These are phyloP conservation scores for Penicillium griseofulvum DNA, from an alignment of 2,329 filamentous ascomycete species.

Conservation along the genomic window DNA sequence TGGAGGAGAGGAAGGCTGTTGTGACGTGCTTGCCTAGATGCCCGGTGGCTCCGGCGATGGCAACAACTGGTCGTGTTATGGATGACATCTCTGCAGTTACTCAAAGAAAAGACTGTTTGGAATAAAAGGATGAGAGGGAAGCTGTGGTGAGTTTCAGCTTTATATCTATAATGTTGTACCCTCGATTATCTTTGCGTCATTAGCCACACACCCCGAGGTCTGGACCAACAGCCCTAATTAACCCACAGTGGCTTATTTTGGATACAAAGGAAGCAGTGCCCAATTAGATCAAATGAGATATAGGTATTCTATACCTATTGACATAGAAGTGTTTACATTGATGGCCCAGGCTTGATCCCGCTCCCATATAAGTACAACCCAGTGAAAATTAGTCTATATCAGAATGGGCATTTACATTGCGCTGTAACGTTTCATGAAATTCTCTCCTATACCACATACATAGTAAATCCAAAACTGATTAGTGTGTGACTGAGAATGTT, in stretches of 20 bases:
- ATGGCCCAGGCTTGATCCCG: background rate
- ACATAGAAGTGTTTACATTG: background rate
- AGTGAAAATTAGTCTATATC: background rate
- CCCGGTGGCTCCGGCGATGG: conserved; percentile 27
- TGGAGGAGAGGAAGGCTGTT: conserved; percentile 22
- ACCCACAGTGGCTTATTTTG: background rate
- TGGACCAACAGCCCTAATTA: background rate
- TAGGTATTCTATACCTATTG: too few species aligned
- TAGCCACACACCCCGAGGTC: background rate
- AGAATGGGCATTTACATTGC: background rate
- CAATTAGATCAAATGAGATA: background rate
- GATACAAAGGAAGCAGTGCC: background rate
- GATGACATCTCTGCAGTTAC: background rate
- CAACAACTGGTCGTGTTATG: conserved; percentile 13
- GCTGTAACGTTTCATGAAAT: background rate
- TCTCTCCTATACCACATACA: background rate
- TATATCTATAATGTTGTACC: background rate
- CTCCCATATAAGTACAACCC: background rate
- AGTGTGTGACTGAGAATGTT: background rate
- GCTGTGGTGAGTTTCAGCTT: background rate
- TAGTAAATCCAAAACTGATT: background rate
- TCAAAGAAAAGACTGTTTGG: too few species aligned
- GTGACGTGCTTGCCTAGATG: conserved; percentile 18
- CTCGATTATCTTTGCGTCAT: background rate
- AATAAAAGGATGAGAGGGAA: background rate